Percentiles rank a stretch among this genome's conserved stretches.
These are phyloP conservation scores for Coprinopsis marcescibilis DNA, from an alignment of 768 basidiomycete species.

Conservation along the genomic window DNA sequence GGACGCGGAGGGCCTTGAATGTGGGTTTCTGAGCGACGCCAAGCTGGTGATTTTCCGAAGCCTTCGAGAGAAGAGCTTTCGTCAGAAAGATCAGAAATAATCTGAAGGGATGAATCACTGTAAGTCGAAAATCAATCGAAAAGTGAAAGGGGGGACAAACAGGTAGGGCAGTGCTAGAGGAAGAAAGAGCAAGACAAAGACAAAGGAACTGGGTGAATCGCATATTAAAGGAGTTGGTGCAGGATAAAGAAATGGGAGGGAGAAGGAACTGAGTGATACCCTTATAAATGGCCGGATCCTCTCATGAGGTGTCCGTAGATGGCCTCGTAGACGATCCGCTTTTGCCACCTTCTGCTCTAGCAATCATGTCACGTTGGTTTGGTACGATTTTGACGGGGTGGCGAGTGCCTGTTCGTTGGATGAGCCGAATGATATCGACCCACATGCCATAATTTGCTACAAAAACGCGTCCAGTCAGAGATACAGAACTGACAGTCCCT, in stretches of 20 bases:
- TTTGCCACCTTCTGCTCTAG: conserved; percentile 13
- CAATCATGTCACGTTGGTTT: conserved; percentile 4
- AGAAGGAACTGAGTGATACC: conserved; percentile 17
- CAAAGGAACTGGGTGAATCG: conserved; percentile 28
- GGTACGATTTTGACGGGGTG: conserved; percentile 21
- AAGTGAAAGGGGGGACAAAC: conserved; percentile 21
- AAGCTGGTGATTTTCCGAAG: conserved; percentile 7
- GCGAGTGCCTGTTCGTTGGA: conserved; percentile 3
- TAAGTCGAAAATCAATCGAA: conserved; percentile 2
- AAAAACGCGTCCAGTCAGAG: neutral
- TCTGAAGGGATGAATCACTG: too few relatives aligned
- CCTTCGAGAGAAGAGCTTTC: conserved; percentile 4
- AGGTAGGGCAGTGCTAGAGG: conserved; percentile 31
- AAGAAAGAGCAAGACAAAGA: conserved; percentile 29
- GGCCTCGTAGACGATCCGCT: conserved; percentile 26
- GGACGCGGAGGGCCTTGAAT: conserved; percentile 10
- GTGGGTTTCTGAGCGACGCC: conserved; percentile 12
- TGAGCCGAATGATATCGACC: conserved; percentile 4
- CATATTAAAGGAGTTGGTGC: conserved; percentile 28
- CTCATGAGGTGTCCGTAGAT: neutral
- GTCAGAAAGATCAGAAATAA: conserved; percentile 12
- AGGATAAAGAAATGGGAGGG: conserved; percentile 19
- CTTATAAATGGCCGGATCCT: conserved; percentile 23
- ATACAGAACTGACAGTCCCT: conserved; percentile 9
- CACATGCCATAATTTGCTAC: neutral